A percentile compares a stretch with the other conserved stretches of the same genome.
Evolutionary conservation across 805 yeast genomes (phyloP).

Genomic region (Hanseniaspora thailandica): DNA sequence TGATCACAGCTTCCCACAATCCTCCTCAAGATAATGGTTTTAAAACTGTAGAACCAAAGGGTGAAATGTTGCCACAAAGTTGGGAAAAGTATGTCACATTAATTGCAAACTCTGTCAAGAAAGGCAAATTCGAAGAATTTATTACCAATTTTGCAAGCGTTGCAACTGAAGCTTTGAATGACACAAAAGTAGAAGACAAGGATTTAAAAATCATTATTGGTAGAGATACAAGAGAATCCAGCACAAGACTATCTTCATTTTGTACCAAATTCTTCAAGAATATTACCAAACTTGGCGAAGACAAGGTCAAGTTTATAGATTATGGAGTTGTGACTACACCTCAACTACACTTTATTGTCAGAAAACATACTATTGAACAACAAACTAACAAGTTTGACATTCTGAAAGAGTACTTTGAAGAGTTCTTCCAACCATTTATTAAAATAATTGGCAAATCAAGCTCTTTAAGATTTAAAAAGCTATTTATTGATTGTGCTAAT

Average conservation of each 20-base stretch:
- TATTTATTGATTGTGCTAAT: slow-evolving; percentile 83
- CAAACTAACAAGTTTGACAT: slow-evolving; percentile 18
- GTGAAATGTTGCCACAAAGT: slow-evolving; percentile 69
- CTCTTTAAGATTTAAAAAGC: slow-evolving; percentile 23
- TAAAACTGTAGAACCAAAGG: slow-evolving; percentile 85
- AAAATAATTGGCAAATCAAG: background rate
- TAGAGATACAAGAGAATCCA: slow-evolving; percentile 79
- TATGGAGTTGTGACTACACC: slow-evolving; percentile 81
- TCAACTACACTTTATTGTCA: slow-evolving; percentile 67
- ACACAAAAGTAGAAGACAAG: slow-evolving; percentile 27
- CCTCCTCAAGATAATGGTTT: slow-evolving; percentile 89
- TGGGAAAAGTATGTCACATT: slow-evolving; percentile 81
- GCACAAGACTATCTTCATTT: slow-evolving; percentile 35
- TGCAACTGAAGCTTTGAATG: slow-evolving; percentile 21
- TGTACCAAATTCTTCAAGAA: slow-evolving; percentile 34
- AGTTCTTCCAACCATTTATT: slow-evolving; percentile 35
- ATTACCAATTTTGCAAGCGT: slow-evolving; percentile 4
- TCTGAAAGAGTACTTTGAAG: slow-evolving; percentile 41
- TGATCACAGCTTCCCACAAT: slow-evolving; percentile 93
- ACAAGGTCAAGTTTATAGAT: slow-evolving; percentile 38
- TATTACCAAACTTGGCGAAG: slow-evolving; percentile 48
- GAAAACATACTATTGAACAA: slow-evolving; percentile 21
- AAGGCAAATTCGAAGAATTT: slow-evolving; percentile 24
- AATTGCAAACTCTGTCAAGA: slow-evolving; percentile 54
- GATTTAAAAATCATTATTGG: slow-evolving; percentile 51